Evolutionary conservation across 495 filamentous ascomycete genomes (phyloP), one percentile per base, ranked within the genome.

Genomic region (Jackrogersella minutella): DNA sequence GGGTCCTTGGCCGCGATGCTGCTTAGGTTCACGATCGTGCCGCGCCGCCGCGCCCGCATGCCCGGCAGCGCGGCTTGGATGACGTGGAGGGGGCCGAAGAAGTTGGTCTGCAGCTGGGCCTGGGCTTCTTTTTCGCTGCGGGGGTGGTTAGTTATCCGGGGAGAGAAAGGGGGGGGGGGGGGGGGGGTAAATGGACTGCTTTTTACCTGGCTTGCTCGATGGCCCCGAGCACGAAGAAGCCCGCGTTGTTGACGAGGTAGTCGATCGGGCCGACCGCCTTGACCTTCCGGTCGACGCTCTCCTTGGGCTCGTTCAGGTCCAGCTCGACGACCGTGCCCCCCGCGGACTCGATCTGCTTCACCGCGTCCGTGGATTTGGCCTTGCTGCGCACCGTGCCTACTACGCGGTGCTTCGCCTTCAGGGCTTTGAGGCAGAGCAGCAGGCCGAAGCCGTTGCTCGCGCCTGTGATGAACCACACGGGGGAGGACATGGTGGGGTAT

Each of bases 231-330:
- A 83, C 53, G 22, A 74, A 72, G 55, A 79, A 80, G 1, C 68
- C 83, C 1, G 83, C 82, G 37, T 83, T 82, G 62, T 85, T 85
- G 37, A 85, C 71, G 28, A 85, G 68, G 36, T 83, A 79, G 58
- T 84, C 83, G 61, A 85, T 80, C 17, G 64, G 71, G 5, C 81
- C 81, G 57, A 79, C 68, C 1, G 67, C 49, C 22, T 76, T 71
- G 17, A 81, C 40, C 47, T 74, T 79, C 41, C 62, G 59, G 13
- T 69, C 70, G 13, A 82, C 64, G 55, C 80, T 80, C 11, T 33
- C 61, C 14, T 72, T 64, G 6, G 54, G 26, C 44, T 75, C 64
- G 13, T 76, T 75, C 31, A 82, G 69, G 61, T 84, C 79, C 8
- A 85, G 72, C 41, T 82, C 75, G 1, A 82, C 26, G 21, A 74